Evolutionary conservation across 1,284 basidiomycete genomes (phyloP).

Genomic region (Tylopilus orsonianus): DNA sequence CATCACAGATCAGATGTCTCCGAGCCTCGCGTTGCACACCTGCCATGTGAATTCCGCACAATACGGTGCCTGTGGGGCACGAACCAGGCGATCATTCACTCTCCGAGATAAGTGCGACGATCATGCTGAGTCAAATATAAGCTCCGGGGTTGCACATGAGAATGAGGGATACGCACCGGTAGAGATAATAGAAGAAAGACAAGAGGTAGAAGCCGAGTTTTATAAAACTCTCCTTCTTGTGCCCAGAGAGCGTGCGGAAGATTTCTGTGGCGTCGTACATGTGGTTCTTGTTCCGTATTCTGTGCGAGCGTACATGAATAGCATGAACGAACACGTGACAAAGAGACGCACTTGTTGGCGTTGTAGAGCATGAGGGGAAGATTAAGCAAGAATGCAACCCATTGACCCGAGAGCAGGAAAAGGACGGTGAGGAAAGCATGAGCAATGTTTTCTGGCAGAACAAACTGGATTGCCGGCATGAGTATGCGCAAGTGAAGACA

Average conservation of each 20-base stretch:
- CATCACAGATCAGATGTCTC: slow-evolving; percentile 20
- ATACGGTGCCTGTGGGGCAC: neutral
- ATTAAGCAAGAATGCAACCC: slow-evolving; percentile 92
- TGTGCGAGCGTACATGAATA: slow-evolving; percentile 34
- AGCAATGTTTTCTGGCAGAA: slow-evolving; percentile 93
- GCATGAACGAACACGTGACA: neutral
- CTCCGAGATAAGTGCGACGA: slow-evolving; percentile 82
- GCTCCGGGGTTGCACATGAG: neutral
- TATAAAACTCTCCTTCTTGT: slow-evolving; percentile 97
- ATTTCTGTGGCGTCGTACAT: slow-evolving; percentile 99
- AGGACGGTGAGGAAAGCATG: slow-evolving; percentile 88
- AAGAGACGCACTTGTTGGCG: slow-evolving; percentile 81
- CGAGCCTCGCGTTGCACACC: slow-evolving; percentile 2
- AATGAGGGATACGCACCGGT: slow-evolving; percentile 61
- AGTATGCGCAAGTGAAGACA: neutral
- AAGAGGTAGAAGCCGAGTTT: slow-evolving; percentile 95
- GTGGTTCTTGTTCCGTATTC: slow-evolving; percentile 92
- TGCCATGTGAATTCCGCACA: neutral
- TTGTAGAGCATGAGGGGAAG: slow-evolving; percentile 90
- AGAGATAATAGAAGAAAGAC: slow-evolving; percentile 97
- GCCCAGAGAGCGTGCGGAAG: slow-evolving; percentile 89
- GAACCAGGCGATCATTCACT: slow-evolving; percentile 48
- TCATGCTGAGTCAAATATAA: slow-evolving; percentile 59
- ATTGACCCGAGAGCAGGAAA: slow-evolving; percentile 95
- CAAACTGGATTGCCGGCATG: slow-evolving; percentile 66